Evolutionary conservation across 2,329 filamentous ascomycete species (phyloP).

Genomic region (Berkeleyomyces rouxiae): DNA sequence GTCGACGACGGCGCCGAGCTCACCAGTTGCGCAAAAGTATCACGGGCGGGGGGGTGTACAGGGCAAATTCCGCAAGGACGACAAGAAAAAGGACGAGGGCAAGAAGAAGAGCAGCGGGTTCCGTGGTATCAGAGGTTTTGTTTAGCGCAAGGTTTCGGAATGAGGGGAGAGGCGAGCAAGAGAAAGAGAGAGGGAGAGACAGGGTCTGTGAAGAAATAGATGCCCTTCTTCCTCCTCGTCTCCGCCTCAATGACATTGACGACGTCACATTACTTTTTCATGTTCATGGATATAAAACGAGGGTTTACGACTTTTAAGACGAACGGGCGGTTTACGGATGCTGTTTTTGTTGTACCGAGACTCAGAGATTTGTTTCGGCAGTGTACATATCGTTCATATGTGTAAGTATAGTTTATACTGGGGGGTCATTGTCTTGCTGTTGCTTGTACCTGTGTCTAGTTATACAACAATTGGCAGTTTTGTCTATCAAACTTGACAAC

Average conservation of each 20-base stretch:
- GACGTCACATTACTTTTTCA: not conserved
- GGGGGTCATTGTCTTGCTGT: too few species aligned
- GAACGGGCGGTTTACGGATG: not conserved
- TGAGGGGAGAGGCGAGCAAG: not conserved
- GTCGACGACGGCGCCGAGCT: not conserved
- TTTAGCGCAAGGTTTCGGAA: not conserved
- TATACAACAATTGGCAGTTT: too few species aligned
- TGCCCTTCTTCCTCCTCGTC: not conserved
- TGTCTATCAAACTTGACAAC: not conserved
- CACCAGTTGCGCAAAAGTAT: constrained; percentile 15
- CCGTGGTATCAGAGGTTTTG: constrained; percentile 22
- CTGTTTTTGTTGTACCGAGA: not conserved
- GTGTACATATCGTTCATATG: not conserved
- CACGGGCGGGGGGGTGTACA: constrained; percentile 8
- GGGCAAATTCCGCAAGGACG: constrained; percentile 25
- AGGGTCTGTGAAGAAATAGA: not conserved
- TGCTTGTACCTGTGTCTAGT: too few species aligned
- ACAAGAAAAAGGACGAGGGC: constrained; percentile 27
- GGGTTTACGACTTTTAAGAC: not conserved
- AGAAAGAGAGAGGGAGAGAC: not conserved
- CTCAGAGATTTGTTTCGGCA: not conserved
- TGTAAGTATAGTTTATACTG: too few species aligned
- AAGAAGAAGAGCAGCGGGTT: constrained; percentile 23
- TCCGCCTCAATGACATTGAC: not conserved
- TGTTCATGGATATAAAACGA: not conserved